These are phyloP conservation scores for Cystobasidium slooffiae DNA, from an alignment of 1,284 basidiomycete genomes.

Conservation along the genomic window DNA sequence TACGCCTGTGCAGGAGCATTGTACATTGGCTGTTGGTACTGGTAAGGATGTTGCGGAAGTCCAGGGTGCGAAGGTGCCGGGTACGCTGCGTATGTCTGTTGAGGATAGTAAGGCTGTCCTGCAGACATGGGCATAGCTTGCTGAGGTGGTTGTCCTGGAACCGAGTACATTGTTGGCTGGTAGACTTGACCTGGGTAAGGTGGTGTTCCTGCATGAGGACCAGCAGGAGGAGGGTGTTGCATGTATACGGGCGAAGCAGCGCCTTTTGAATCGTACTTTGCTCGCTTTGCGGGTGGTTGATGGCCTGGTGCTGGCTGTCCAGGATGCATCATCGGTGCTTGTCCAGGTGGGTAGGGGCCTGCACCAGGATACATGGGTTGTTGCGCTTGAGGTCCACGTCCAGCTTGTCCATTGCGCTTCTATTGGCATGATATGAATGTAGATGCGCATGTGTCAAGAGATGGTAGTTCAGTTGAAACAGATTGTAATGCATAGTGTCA, in stretches of 20 bases:
- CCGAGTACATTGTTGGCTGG: not conserved
- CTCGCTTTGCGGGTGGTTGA: conserved; percentile 21
- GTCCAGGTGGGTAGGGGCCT: not conserved
- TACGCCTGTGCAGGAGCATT: not conserved
- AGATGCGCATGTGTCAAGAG: too few relatives aligned
- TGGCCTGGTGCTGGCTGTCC: conserved; percentile 10
- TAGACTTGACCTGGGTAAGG: conserved; percentile 10
- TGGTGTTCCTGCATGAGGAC: not conserved
- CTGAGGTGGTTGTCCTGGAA: not conserved
- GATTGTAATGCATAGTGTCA: too few relatives aligned
- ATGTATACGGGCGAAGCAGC: not conserved
- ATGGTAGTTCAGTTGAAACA: too few relatives aligned
- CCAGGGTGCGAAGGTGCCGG: not conserved
- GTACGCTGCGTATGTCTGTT: not conserved
- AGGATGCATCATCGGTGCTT: conserved; percentile 1
- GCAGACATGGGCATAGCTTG: conserved; percentile 17
- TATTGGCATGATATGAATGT: too few relatives aligned
- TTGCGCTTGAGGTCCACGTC: too few relatives aligned
- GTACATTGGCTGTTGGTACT: conserved; percentile 33
- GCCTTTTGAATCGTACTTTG: conserved; percentile 7
- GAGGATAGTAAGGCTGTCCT: conserved; percentile 17
- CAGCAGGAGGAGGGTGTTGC: not conserved
- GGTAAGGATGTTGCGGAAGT: conserved; percentile 18
- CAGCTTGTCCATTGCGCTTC: too few relatives aligned
- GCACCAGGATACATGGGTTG: too few relatives aligned